A percentile compares a stretch with the other conserved stretches of the same genome.
Evolutionary conservation across 2,329 filamentous ascomycete genomes (phyloP).

Genomic region (Xylaria digitata): DNA sequence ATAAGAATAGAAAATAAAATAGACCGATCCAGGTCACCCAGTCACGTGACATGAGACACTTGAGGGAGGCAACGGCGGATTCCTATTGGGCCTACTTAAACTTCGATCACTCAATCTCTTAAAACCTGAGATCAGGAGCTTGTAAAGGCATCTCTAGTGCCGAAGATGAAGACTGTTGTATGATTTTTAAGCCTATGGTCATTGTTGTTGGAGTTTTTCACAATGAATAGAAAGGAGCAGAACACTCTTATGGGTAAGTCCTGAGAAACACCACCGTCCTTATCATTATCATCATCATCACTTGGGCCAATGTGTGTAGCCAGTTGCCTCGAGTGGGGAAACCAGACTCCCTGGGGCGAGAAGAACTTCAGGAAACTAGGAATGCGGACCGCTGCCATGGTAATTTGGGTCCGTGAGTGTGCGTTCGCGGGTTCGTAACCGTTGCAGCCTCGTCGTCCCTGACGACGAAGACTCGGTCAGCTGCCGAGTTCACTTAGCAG

Average conservation of each 20-base stretch:
- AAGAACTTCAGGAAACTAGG: not conserved
- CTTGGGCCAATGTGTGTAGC: not conserved
- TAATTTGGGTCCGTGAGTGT: not conserved
- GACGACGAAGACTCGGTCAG: not conserved
- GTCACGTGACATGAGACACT: constrained; percentile 13
- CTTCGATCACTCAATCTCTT: not conserved
- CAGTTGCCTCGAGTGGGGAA: constrained; percentile 2
- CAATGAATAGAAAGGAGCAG: constrained; percentile 47
- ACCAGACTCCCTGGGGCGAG: not conserved
- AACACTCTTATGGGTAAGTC: constrained; percentile 47
- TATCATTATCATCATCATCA: not conserved
- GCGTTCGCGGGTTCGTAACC: not conserved
- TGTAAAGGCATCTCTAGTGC: not conserved
- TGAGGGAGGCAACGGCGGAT: not conserved
- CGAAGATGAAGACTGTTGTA: constrained; percentile 6
- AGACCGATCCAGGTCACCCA: not conserved
- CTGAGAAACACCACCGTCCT: not conserved
- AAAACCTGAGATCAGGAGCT: not conserved
- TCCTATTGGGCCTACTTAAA: not conserved
- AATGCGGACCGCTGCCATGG: too few relatives aligned
- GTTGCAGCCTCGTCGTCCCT: not conserved
- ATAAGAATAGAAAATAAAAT: too few relatives aligned
- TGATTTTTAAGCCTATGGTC: not conserved
- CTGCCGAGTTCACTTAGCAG: not conserved
- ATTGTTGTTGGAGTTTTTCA: constrained; percentile 19